phyloP scores from a whole-genome alignment of 2,329 filamentous ascomycete genomes.

The Didymella exigua region DNA sequence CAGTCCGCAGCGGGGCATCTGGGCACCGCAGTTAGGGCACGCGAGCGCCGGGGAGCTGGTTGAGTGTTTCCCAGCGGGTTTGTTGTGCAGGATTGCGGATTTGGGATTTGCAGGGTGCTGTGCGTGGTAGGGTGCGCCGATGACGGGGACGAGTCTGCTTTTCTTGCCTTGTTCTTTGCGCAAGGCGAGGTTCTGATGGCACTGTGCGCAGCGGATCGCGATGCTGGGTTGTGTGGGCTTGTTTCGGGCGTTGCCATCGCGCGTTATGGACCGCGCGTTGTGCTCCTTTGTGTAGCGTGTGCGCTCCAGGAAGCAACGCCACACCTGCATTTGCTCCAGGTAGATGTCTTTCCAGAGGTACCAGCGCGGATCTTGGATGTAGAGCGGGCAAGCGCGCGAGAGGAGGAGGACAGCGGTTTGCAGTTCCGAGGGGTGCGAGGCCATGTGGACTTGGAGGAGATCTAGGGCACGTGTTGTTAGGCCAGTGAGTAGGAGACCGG shows the following conservation, averaged over 20 bases:
- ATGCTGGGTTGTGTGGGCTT: slow-evolving; percentile 70
- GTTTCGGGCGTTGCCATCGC: slow-evolving; percentile 66
- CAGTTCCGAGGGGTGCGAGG: slow-evolving; percentile 72
- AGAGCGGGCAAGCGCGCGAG: slow-evolving; percentile 74
- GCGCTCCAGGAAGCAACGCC: slow-evolving; percentile 72
- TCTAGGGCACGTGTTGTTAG: slow-evolving; percentile 75
- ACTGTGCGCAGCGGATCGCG: slow-evolving; percentile 77
- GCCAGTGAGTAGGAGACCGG: slow-evolving; percentile 78
- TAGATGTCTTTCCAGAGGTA: slow-evolving; percentile 77
- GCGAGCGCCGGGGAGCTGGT: slow-evolving; percentile 54
- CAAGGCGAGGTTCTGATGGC: slow-evolving; percentile 62
- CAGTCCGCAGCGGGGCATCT: slow-evolving; percentile 67
- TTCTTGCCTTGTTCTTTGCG: slow-evolving; percentile 34
- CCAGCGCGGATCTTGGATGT: slow-evolving; percentile 78
- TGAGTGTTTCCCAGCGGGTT: slow-evolving; percentile 15
- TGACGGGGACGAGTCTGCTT: slow-evolving; percentile 30
- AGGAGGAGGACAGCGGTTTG: slow-evolving; percentile 79
- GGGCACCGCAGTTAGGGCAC: slow-evolving; percentile 66
- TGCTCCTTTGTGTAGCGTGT: slow-evolving; percentile 80
- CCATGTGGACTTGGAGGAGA: slow-evolving; percentile 75
- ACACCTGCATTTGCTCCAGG: slow-evolving; percentile 72
- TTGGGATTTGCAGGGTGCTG: slow-evolving; percentile 10
- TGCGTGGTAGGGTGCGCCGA: slow-evolving; percentile 7
- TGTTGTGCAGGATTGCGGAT: slow-evolving; percentile 1
- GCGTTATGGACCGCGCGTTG: slow-evolving; percentile 68